Evolutionary conservation across 192 early-diverging fungal species (phyloP), one percentile per base, ranked within the genome.

Genomic region (Phlyctochytrium bullatum): DNA sequence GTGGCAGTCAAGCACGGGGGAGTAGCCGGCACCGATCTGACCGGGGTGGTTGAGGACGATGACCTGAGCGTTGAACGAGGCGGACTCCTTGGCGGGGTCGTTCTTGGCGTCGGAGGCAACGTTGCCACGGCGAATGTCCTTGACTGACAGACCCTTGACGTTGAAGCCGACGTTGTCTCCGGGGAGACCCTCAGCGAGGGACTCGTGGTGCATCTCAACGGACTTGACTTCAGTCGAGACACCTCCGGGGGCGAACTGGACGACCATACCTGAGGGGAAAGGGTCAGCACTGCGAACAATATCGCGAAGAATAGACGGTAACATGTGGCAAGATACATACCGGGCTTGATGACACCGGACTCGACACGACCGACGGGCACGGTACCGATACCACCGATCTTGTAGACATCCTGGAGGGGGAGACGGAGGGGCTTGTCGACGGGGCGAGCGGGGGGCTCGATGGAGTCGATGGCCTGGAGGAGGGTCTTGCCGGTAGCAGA

Each of bases 131-230:
- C 92, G 93, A 83, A 95, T 95, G 76, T 95, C 91, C 90, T 94
- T 97, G 82, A 92, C 91, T 62, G 92, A 93, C 54, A 95, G 90
- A 88, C 92, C 92, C 93, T 94, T 96, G 86, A 95, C 88, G 90
- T 96, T 95, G 89, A 96, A 93, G 76, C 94, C 94, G 78, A 96
- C 93, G 89, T 95, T 94, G 89, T 96, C 94, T 68, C 94, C 94
- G 73, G 94, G 91, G n/a, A 84, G 65, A 83, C 90, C 92, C 86
- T 95, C 85, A 59, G 74, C 73, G 72, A 95, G 85, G 70, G 85
- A 76, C 82, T 97, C 91, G 90, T 95, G 93, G 84, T 97, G 94
- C 94, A 97, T 97, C 83, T 95, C 93, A 65, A 97, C 92, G 78
- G 93, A 94, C 86, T 93, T 93, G 82, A 94, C 94, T 82, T 95